Base-by-base conservation (phyloP, 1,284 basidiomycete species). In the Cystobasidium sp. region DNA sequence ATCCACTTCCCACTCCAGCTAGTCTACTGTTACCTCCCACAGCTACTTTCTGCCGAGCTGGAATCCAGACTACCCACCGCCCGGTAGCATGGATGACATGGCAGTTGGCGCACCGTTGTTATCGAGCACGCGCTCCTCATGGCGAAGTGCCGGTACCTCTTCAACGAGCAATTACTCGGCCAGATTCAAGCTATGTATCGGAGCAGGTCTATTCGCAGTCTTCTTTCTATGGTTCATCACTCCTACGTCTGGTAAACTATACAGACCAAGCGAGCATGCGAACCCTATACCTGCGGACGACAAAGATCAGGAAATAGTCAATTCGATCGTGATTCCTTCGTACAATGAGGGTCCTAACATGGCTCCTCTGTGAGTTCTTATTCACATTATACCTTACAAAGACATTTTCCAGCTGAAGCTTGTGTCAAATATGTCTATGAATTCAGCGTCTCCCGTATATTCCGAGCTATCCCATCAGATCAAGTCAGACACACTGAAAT, bases 311-410 rank as follows among this genome's bases (percentile, higher is more conserved):
- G 83, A 83, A 24, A 82, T 83, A 49, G 78, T 79, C 51, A 81
- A 82, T 80, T 83, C 83, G 55, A 82, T 86, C 79, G 78, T 86
- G 77, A 82, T 86, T n/a, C 85, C 85, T 55, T 84, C 84, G 8
- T 86, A 84, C 80, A 83, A 83, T 76, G 85, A 86, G 78, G 83
- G 83, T 47, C 81, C 81, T 63, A 86, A 86, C 80, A 77, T 73
- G 63, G 56, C 49, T 39, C 70, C 70, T 8, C 41, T 73, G 70
- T 81, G 44, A 79, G 80, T 47, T 75, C 79, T 31, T 78, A 59
- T 44, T 70, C 22, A 75, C 62, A 70, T 49, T 61, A 22, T 49
- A 66, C 6, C 67, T 55, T 43, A 49, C 66, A 10, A 75, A 55
- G 49, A 69, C 63, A 44, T 56, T n/a, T n/a, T 41, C 31, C 24